A percentile compares a stretch with the other conserved stretches of the same genome.
phyloP scores from a whole-genome alignment of 2,329 filamentous ascomycete species.

The Fragosphaeria purpurea region DNA sequence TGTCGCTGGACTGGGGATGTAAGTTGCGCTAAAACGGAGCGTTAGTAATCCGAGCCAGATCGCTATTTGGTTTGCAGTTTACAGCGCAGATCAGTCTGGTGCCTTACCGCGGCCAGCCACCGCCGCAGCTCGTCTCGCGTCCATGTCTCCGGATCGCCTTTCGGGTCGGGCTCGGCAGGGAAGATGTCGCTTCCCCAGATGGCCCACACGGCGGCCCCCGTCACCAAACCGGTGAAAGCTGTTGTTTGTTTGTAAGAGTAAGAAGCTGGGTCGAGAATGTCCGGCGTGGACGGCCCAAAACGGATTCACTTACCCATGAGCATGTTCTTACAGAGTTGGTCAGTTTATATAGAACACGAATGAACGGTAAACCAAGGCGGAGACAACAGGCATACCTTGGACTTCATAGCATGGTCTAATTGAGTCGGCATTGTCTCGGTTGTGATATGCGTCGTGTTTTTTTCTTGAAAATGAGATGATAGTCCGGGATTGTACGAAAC shows the following conservation, averaged over 20 bases:
- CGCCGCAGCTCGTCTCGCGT: slow-evolving; percentile 66
- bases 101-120: slow-evolving; percentile 71
- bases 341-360: background rate
- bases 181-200: slow-evolving; percentile 86
- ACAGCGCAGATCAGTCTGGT: background rate
- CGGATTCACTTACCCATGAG: slow-evolving; percentile 47
- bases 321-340: slow-evolving; percentile 44
- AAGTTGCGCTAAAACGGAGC: slow-evolving; percentile 31
- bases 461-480: too few species aligned
- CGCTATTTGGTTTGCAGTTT: background rate
- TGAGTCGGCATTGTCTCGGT: slow-evolving; percentile 50
- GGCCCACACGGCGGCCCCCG: slow-evolving; percentile 69
- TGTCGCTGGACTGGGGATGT: slow-evolving; percentile 32
- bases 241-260: slow-evolving; percentile 7
- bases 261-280: too few species aligned
- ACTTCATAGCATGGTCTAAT: slow-evolving; percentile 58
- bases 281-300: too few species aligned
- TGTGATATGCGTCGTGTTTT: too few species aligned
- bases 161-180: slow-evolving; percentile 64
- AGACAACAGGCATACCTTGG: slow-evolving; percentile 42
- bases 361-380: background rate
- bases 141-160: slow-evolving; percentile 62
- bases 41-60: background rate
- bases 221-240: slow-evolving; percentile 75
- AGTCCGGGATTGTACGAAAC: too few species aligned